Base-by-base conservation (phyloP, 169 alveolate genomes). In the Eimeria acervulina region DNA sequence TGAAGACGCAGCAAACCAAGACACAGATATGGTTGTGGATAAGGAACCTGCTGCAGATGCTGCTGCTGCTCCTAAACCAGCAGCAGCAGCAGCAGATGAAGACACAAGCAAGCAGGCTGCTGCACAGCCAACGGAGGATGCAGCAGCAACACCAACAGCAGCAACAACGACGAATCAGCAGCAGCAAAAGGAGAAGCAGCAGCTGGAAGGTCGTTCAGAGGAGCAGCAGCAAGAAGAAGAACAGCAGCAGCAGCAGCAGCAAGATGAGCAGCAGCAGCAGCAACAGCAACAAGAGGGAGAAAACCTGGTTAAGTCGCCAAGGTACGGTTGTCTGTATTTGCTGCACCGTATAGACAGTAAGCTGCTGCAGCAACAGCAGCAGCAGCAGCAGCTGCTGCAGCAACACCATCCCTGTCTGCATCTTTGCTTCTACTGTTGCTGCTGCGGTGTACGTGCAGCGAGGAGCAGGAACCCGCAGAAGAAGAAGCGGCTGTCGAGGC, bases 291-390 rank as follows among this genome's bases (percentile, higher is more conserved):
- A 72, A 31, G 47, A 72, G 42, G 47, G 36, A 31, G 83, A n/a
- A 13, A 5, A 28, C 52, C 15, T n/a, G 80, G 33, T 21, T 8
- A 42, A 72, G 33, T n/a, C 42, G 47, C 83, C n/a, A 38, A 72
- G 83, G 83, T n/a, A 72, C 6, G 83, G 10, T n/a, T n/a, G 31
- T n/a, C n/a, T 17, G 33, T n/a, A 12, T 47, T 12, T 47, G 55
- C 55, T 47, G 55, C 55, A 47, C 19, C 55, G 55, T n/a, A n/a
- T n/a, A 66, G 36, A 15, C 7, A 66, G 78, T 17, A 5, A 28
- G 68, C 21, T n/a, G 83, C 83, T n/a, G 83, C 83, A 72, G 83
- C 83, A 72, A 38, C 40, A 72, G 83, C 83, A 23, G 83, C 83
- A 10, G 74, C 74, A 63, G 74, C 74, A 63, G n/a, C n/a, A 63